Conservation (phyloP, 2,329 filamentous ascomycete genomes). For the Pseudogymnoascus sp. region DNA sequence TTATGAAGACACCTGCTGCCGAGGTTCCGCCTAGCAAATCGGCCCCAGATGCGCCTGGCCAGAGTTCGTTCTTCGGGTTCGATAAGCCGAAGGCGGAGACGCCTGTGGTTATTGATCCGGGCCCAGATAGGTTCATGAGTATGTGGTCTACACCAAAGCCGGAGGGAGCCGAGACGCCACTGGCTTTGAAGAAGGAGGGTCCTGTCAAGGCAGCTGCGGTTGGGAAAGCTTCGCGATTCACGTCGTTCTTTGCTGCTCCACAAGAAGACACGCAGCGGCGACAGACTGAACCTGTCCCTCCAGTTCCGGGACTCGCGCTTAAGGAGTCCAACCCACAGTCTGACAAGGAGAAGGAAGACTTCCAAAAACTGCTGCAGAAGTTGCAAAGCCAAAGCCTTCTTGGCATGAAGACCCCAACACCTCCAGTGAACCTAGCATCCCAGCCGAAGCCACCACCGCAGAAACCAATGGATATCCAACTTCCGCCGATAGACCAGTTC, state of each 20-base stretch:
- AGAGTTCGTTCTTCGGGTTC: constrained; percentile 32
- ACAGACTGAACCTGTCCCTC: constrained; percentile 41
- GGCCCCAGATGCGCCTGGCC: constrained; percentile 26
- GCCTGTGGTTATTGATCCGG: constrained; percentile 49
- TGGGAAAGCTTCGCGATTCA: constrained; percentile 73
- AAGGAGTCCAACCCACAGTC: constrained; percentile 22
- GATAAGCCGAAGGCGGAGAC: constrained; percentile 50
- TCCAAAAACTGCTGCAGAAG: constrained; percentile 74
- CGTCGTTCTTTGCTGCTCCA: constrained; percentile 63
- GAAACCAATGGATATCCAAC: constrained; percentile 30
- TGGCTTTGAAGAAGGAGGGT: constrained; percentile 37
- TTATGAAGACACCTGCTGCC: constrained; percentile 24
- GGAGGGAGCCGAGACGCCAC: constrained; percentile 24
- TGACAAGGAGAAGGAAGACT: constrained; percentile 71
- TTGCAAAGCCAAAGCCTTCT: constrained; percentile 48
- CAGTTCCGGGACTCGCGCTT: constrained; percentile 28
- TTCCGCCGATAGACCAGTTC: constrained; percentile 37
- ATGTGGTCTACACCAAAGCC: constrained; percentile 40
- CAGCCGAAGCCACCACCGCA: constrained; percentile 33
- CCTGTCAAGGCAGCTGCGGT: constrained; percentile 45
- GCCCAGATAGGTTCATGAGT: constrained; percentile 71
- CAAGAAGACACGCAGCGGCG: constrained; percentile 43
- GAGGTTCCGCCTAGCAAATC: constrained; percentile 29
- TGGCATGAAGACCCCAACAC: constrained; percentile 31
- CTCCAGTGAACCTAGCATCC: constrained; percentile 31